These are phyloP conservation scores for Penicillium sp. DNA, from an alignment of 2,329 filamentous ascomycete species.

Conservation along the genomic window DNA sequence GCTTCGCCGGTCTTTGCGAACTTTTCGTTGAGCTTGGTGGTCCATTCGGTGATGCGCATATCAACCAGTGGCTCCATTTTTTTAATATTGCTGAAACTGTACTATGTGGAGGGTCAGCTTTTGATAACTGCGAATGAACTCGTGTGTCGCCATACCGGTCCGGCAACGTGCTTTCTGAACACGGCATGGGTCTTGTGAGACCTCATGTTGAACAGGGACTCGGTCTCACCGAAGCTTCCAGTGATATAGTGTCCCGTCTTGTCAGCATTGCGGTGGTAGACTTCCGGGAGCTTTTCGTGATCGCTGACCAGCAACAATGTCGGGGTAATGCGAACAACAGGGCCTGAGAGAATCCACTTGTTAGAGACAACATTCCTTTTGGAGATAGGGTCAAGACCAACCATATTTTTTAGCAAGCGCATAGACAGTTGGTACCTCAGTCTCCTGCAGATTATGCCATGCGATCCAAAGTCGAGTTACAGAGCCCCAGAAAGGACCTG, in stretches of 20 bases:
- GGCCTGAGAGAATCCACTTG: conserved; percentile 35
- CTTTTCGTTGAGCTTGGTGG: conserved; percentile 43
- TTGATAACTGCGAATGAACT: background rate
- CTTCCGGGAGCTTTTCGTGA: conserved; percentile 53
- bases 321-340: conserved; percentile 53
- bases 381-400: conserved; percentile 16
- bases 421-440: conserved; percentile 44
- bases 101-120: conserved; percentile 27
- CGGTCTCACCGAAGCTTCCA: conserved; percentile 55
- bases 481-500: conserved; percentile 54
- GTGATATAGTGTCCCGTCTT: conserved; percentile 60
- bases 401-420: conserved; percentile 50
- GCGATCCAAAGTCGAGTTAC: conserved; percentile 56
- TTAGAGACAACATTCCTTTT: background rate
- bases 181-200: conserved; percentile 50
- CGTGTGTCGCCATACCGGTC: conserved; percentile 33
- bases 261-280: conserved; percentile 55
- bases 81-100: conserved; percentile 56
- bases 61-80: conserved; percentile 59
- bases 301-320: conserved; percentile 54
- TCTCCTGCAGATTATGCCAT: conserved; percentile 49
- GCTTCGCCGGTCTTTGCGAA: conserved; percentile 46
- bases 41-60: conserved; percentile 50
- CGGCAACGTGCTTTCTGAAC: conserved; percentile 54
- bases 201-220: conserved; percentile 58